Evolutionary conservation across 2,329 filamentous ascomycete species (phyloP).

Genomic region (Fusarium staphyleae): DNA sequence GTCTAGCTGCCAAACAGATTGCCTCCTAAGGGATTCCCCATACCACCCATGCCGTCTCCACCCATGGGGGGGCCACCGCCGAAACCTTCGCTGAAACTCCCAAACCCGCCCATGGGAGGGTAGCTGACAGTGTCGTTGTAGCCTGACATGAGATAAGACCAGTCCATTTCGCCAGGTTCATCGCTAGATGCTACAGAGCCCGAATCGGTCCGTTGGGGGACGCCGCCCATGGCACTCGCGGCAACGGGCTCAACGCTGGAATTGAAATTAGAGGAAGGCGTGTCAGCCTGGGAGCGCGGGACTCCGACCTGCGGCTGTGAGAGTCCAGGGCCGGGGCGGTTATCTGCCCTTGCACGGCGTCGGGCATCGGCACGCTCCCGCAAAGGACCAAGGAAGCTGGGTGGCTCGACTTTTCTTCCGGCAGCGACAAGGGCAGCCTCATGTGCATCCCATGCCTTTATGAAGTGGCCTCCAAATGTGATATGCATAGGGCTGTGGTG

Average conservation of each 20-base stretch:
- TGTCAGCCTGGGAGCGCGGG: constrained; percentile 31
- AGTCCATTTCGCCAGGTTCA: constrained; percentile 54
- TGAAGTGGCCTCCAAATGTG: constrained; percentile 63
- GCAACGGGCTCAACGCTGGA: constrained; percentile 38
- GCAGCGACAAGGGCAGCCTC: constrained; percentile 55
- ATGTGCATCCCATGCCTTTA: constrained; percentile 69
- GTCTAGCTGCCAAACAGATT: constrained; percentile 42
- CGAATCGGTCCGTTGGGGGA: constrained; percentile 21
- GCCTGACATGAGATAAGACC: constrained; percentile 56
- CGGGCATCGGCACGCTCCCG: constrained; percentile 53
- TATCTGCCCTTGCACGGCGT: constrained; percentile 43
- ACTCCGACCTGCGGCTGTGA: constrained; percentile 38
- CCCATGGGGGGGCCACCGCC: constrained; percentile 19
- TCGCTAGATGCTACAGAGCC: constrained; percentile 36
- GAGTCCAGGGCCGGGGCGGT: constrained; percentile 34
- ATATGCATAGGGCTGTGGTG: constrained; percentile 64
- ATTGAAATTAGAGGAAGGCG: constrained; percentile 45
- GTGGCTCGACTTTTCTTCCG: constrained; percentile 53
- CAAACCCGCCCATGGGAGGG: constrained; percentile 42
- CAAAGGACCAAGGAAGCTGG: constrained; percentile 57
- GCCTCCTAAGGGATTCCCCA: constrained; percentile 32
- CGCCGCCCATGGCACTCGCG: constrained; percentile 10
- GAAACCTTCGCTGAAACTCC: constrained; percentile 38
- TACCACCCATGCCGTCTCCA: constrained; percentile 21
- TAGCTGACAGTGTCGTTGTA: constrained; percentile 48